Percentiles rank a stretch among this genome's conserved stretches.
phyloP scores from a whole-genome alignment of 2,329 filamentous ascomycete genomes.

The Cytospora piceicola region DNA sequence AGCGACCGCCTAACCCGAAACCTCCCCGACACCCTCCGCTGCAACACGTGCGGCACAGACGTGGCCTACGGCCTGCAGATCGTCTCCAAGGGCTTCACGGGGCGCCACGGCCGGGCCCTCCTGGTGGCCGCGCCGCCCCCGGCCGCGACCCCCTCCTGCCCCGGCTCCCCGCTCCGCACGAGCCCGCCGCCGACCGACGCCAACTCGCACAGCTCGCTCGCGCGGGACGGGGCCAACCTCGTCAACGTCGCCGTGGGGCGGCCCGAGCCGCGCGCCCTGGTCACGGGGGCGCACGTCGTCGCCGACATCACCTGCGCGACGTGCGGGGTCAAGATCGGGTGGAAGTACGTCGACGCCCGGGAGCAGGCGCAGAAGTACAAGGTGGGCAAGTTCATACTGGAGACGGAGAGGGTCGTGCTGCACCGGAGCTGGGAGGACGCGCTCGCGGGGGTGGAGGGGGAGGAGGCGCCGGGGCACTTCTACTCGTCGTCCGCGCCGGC shows the following conservation, averaged over 20 bases:
- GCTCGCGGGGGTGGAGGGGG: constrained; percentile 25
- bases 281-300: constrained; percentile 66
- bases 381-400: constrained; percentile 69
- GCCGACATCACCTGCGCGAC: constrained; percentile 64
- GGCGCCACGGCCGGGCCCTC: constrained; percentile 66
- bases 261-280: constrained; percentile 59
- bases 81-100: constrained; percentile 68
- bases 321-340: constrained; percentile 63
- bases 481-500: constrained; percentile 31
- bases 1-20: constrained; percentile 44
- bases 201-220: constrained; percentile 26
- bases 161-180: constrained; percentile 33
- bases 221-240: constrained; percentile 40
- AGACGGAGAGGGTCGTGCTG: constrained; percentile 60
- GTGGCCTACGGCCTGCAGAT: constrained; percentile 65
- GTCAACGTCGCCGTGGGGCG: constrained; percentile 60
- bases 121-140: constrained; percentile 51
- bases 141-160: constrained; percentile 24
- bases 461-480: background rate
- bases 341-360: constrained; percentile 70
- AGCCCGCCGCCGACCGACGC: constrained; percentile 27
- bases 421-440: constrained; percentile 59
- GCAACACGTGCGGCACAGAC: constrained; percentile 61
- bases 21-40: constrained; percentile 61
- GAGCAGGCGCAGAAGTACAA: constrained; percentile 67